A percentile compares a stretch with the other conserved stretches of the same genome.
Conservation (phyloP, 1,139 yeast species). For the Scheffersomyces quercinus region DNA sequence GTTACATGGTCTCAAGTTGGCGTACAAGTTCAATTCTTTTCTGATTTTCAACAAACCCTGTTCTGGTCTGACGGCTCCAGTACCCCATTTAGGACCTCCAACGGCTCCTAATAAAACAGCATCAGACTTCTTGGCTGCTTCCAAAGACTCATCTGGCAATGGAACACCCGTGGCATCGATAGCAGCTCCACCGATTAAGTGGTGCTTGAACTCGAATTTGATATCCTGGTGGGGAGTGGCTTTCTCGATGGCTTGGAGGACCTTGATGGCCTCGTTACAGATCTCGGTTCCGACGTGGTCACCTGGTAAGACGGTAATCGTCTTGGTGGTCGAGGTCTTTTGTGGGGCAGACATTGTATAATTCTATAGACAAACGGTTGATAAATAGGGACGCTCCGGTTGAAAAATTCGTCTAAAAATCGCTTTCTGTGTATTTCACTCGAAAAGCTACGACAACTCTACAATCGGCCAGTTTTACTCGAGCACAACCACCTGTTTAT, state of each 20-base stretch:
- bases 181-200: conserved; percentile 96
- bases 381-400: too few relatives aligned
- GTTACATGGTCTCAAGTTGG: conserved; percentile 94
- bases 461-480: too few relatives aligned
- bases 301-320: conserved; percentile 87
- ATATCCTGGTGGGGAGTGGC: conserved; percentile 55
- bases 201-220: conserved; percentile 74
- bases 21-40: conserved; percentile 90
- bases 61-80: conserved; percentile 93
- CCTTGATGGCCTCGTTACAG: conserved; percentile 87
- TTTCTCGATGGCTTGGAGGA: conserved; percentile 72
- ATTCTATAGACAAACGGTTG: too few relatives aligned
- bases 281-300: conserved; percentile 96
- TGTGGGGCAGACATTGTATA: conserved; percentile 4
- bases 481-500: too few relatives aligned
- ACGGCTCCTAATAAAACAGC: conserved; percentile 97
- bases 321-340: conserved; percentile 42
- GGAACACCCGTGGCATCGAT: conserved; percentile 96
- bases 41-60: conserved; percentile 93
- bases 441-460: too few relatives aligned
- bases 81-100: conserved; percentile 99
- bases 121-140: conserved; percentile 83
- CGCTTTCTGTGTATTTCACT: too few relatives aligned
- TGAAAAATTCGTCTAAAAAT: too few relatives aligned
- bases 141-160: conserved; percentile 82